phyloP scores from a whole-genome alignment of 1,284 basidiomycete genomes.

The Neonothopanus nambi region DNA sequence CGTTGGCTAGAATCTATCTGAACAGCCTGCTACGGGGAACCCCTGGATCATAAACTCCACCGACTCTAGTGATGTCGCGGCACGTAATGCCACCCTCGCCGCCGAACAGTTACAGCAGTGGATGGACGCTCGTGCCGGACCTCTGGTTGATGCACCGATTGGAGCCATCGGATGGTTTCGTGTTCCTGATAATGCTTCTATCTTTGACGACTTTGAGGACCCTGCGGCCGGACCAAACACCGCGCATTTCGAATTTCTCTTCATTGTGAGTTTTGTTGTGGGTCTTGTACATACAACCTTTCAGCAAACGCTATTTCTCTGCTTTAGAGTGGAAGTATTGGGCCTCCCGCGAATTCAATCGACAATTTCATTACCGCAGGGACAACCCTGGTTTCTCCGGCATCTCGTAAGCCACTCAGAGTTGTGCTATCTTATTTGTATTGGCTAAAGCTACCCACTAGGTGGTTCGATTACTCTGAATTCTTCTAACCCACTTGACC shows the following conservation, averaged over 20 bases:
- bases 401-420: conserved; percentile 2
- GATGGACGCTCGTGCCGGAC: conserved; percentile 10
- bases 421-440: neutral
- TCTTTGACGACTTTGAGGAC: conserved; percentile 16
- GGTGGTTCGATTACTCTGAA: conserved; percentile 17
- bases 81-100: conserved; percentile 21
- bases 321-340: neutral
- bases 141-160: conserved; percentile 14
- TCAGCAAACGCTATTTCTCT: neutral
- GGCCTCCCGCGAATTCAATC: neutral
- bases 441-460: conserved; percentile 1
- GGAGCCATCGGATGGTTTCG: conserved; percentile 26
- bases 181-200: conserved; percentile 19
- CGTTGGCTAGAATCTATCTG: conserved; percentile 36
- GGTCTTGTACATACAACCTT: neutral
- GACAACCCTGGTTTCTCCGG: conserved; percentile 2
- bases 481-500: conserved; percentile 17
- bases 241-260: conserved; percentile 18
- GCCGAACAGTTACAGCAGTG: conserved; percentile 20
- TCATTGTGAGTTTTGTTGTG: conserved; percentile 26
- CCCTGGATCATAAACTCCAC: conserved; percentile 22
- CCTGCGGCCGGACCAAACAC: conserved; percentile 21
- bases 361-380: conserved; percentile 2
- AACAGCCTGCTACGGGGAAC: conserved; percentile 30
- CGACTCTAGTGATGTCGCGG: conserved; percentile 23